These are phyloP conservation scores for Batrachochytrium dendrobatidis DNA, from an alignment of 371 early-diverging fungal genomes.

Conservation along the genomic window DNA sequence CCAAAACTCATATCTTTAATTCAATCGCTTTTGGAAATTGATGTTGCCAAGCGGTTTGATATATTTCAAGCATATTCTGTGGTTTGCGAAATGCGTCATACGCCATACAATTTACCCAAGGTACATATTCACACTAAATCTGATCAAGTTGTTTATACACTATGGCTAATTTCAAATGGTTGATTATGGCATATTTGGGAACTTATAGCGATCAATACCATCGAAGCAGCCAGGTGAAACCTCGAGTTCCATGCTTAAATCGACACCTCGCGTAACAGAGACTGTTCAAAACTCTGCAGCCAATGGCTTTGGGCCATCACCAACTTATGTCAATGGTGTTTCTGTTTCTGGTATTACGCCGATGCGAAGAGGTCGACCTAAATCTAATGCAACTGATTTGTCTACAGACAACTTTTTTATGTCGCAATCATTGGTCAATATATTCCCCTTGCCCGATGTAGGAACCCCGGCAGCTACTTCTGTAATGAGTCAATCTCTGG, in stretches of 20 bases:
- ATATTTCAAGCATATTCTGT: conserved; percentile 65
- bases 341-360: conserved; percentile 9
- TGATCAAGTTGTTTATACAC: neutral
- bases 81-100: conserved; percentile 58
- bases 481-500: too few species aligned
- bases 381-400: too few species aligned
- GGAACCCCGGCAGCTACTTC: too few species aligned
- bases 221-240: neutral
- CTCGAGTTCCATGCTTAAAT: neutral
- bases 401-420: too few species aligned
- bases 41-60: conserved; percentile 62
- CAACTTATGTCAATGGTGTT: neutral
- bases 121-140: conserved; percentile 13
- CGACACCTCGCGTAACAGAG: neutral
- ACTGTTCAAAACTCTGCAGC: neutral
- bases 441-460: too few species aligned
- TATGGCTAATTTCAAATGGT: neutral
- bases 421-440: too few species aligned
- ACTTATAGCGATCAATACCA: neutral
- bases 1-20: conserved; percentile 55
- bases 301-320: neutral
- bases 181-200: neutral
- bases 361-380: conserved; percentile 34
- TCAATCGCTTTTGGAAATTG: conserved; percentile 62
- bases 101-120: conserved; percentile 42